Percentiles rank a stretch among this genome's conserved stretches.
Conservation (phyloP, 148 eudicot species). For the Persicaria tinctoria region DNA sequence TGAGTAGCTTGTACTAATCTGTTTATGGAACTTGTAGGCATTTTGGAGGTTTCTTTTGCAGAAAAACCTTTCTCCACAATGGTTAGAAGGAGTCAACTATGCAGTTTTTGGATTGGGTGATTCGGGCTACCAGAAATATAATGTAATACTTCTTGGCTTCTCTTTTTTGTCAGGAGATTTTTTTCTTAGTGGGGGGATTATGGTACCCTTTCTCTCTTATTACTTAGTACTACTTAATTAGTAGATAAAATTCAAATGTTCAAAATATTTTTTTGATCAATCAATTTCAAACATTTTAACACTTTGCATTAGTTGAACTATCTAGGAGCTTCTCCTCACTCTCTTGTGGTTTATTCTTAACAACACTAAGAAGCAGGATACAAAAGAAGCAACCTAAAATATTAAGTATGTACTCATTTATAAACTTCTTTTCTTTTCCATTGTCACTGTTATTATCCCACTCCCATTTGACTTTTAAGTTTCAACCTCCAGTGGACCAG, state of each 20-base stretch:
- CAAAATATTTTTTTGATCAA: background rate
- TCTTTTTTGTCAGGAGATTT: constrained; percentile 13
- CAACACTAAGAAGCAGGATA: background rate
- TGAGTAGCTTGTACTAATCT: constrained; percentile 8
- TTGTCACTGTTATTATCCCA: background rate
- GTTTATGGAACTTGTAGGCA: constrained; percentile 34
- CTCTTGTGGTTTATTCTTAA: background rate
- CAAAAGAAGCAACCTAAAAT: background rate
- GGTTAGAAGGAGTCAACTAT: constrained; percentile 71
- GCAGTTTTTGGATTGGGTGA: constrained; percentile 98
- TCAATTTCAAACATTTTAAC: background rate
- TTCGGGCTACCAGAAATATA: constrained; percentile 94
- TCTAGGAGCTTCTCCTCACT: background rate
- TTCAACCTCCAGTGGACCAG: background rate
- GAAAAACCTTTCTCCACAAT: constrained; percentile 43
- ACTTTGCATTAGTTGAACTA: background rate
- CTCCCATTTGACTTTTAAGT: background rate
- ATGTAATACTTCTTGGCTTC: constrained; percentile 56
- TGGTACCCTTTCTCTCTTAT: constrained; percentile 45
- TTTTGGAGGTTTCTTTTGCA: constrained; percentile 90
- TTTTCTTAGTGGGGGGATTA: constrained; percentile 24
- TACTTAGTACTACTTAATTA: background rate
- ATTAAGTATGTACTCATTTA: background rate
- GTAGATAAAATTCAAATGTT: constrained; percentile 5
- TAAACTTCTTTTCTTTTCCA: background rate